Evolutionary conservation across 768 basidiomycete genomes (phyloP), one percentile per base, ranked within the genome.

Genomic region (Pseudohyphozyma bogoriensis): DNA sequence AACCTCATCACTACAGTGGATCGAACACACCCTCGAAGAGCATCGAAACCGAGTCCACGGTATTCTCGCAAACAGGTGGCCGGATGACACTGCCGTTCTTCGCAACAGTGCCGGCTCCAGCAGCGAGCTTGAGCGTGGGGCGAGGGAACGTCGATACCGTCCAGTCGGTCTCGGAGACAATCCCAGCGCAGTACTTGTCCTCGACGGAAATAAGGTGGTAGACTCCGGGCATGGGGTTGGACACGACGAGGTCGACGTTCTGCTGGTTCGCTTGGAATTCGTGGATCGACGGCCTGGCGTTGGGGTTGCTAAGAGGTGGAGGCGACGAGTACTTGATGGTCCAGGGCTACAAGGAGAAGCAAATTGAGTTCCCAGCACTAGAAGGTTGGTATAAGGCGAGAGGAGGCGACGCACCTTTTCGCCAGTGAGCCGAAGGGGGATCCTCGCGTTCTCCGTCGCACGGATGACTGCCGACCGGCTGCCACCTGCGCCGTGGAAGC

Each of bases 361-460:
- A 20, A 11, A 16, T 15, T n/a, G n/a, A n/a, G n/a, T n/a, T n/a
- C n/a, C n/a, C 2, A 24, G 24, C 8, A 13, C 24, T 7, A 2
- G 18, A n/a, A 1, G 37, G 39, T 10, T 5, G 12, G 15, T 9
- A 16, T 1, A 37, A 39, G 35, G 37, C 11, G 18, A n/a, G 49
- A 47, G 36, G 46, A 39, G 24, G 20, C 5, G 18, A 76, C 84
- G 63, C 74, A 93, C 92, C 51, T 84, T 85, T 72, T 92, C 87
- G 8, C 95, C 95, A 24, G 90, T 92, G 54, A 99, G 75, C 31
- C 91, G 81, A 44, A 96, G 74, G 40, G 90, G 90, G 15, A 96
- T 78, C 37, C 76, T 79, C 0, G 84, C 84, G 40, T 76, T 74
- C 60, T 89, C 85, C 45, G 84, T 81, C 68, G 92, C 86, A 10